These are phyloP conservation scores for Clavaria fumosa DNA, from an alignment of 768 basidiomycete species.

Conservation along the genomic window DNA sequence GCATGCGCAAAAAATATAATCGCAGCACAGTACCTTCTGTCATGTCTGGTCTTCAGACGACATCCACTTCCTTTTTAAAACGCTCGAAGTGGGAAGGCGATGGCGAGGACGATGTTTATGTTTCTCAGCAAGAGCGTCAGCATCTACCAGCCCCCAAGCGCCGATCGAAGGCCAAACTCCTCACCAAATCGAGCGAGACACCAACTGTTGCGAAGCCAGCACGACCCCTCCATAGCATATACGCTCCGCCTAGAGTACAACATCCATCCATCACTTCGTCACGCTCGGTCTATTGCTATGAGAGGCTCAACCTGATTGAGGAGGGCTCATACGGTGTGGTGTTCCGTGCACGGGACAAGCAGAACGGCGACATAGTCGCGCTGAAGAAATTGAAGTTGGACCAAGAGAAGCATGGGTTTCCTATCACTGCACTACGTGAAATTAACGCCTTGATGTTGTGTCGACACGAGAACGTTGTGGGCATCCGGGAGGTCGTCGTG, in stretches of 20 bases:
- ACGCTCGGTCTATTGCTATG: conserved; percentile 88
- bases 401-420: conserved; percentile 97
- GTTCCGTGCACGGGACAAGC: conserved; percentile 88
- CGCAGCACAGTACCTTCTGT: too few relatives aligned
- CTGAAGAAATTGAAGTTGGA: conserved; percentile 97
- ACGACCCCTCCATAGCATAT: conserved; percentile 36
- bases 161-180: too few relatives aligned
- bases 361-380: conserved; percentile 91
- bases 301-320: conserved; percentile 92
- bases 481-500: conserved; percentile 94
- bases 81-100: too few relatives aligned
- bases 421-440: conserved; percentile 91
- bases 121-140: too few relatives aligned
- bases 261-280: conserved; percentile 78
- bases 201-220: too few relatives aligned
- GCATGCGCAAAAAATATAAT: too few relatives aligned
- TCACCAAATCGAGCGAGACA: too few relatives aligned
- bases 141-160: too few relatives aligned
- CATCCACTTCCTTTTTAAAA: too few relatives aligned
- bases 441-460: conserved; percentile 94
- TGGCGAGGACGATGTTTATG: too few relatives aligned
- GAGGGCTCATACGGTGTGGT: conserved; percentile 98
- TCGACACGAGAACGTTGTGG: conserved; percentile 89
- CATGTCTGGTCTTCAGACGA: too few relatives aligned
- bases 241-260: conserved; percentile 57